Base-by-base conservation (phyloP, 2,329 filamentous ascomycete genomes). In the Coniochaeta ligniaria region DNA sequence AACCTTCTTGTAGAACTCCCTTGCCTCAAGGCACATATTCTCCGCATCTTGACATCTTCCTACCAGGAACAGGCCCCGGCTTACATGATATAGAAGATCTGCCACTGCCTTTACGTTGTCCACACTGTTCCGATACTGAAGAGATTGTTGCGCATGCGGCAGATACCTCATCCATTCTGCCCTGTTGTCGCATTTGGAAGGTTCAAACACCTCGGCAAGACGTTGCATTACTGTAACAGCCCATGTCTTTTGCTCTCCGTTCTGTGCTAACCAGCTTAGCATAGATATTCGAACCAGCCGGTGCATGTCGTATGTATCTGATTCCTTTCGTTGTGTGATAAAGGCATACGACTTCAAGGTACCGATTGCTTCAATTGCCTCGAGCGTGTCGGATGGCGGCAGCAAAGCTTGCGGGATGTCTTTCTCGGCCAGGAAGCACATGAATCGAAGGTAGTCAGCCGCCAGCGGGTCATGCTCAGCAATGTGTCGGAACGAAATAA, bases 401-500 rank as follows among this genome's bases (percentile, higher is more conserved):
- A 73, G 59, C 8, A 74, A 56, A 17, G 62, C 60, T n/a, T 12
- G 28, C 1, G 71, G 72, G 24, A 73, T 73, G 22, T 71, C 63
- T 35, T 69, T 71, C 35, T 68, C 64, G 5, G 63, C 66, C 0
- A 72, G 58, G 50, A 71, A 69, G 28, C 65, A 69, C 20, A 74
- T 69, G 24, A 70, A 72, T 24, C 60, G 63, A 0, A 74, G 63
- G 52, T 69, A 73, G 6, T 68, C 11, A 16, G 64, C 66, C 1
- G 73, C 71, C 1, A 70, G 64, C 5, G 61, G 60, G 22, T 71
- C 45, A 5, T 33, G 22, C n/a, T 38, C 47, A 9, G 38, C n/a
- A 33, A 75, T 72, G 3, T 74, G 65, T 0, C 64, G 16, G 57
- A 74, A 76, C 0, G 72, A 73, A 2, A 75, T 70, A 1, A 72